These are phyloP conservation scores for Eucalyptus polyanthemos DNA, from an alignment of 345 rosid genomes.

Conservation along the genomic window DNA sequence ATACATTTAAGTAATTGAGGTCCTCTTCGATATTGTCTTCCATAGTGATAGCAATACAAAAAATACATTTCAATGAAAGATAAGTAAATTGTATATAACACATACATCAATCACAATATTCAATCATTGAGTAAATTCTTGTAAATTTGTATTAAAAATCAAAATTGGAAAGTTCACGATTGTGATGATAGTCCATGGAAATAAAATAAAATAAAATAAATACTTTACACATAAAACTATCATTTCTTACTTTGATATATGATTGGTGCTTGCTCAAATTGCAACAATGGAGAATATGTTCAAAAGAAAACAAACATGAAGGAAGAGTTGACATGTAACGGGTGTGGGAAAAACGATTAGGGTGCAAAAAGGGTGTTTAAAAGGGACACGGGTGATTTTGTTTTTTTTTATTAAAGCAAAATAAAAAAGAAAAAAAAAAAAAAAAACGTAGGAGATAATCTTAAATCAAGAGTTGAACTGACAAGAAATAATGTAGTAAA, in stretches of 20 bases:
- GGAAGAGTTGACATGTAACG: neutral
- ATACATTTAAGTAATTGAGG: neutral
- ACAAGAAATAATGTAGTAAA: neutral
- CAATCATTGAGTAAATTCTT: neutral
- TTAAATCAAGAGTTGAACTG: too few species aligned
- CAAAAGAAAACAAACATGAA: neutral
- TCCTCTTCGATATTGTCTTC: neutral
- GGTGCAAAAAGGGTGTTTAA: neutral
- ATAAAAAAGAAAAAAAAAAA: accelerated
- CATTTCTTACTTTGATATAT: too few species aligned
- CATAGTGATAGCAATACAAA: neutral
- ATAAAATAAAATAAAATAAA: too few species aligned
- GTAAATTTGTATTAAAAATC: too few species aligned
- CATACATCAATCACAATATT: neutral
- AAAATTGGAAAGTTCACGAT: neutral
- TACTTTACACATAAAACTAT: too few species aligned
- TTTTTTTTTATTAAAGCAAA: too few species aligned
- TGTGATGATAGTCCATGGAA: neutral
- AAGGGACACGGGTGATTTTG: neutral
- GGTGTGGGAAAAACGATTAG: neutral
- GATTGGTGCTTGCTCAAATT: too few species aligned
- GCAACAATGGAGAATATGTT: too few species aligned
- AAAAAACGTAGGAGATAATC: too few species aligned
- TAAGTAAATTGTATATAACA: too few species aligned
- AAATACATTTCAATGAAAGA: neutral